Conservation (phyloP, 352 stramenopile genomes). For the Phytophthora vignae region DNA sequence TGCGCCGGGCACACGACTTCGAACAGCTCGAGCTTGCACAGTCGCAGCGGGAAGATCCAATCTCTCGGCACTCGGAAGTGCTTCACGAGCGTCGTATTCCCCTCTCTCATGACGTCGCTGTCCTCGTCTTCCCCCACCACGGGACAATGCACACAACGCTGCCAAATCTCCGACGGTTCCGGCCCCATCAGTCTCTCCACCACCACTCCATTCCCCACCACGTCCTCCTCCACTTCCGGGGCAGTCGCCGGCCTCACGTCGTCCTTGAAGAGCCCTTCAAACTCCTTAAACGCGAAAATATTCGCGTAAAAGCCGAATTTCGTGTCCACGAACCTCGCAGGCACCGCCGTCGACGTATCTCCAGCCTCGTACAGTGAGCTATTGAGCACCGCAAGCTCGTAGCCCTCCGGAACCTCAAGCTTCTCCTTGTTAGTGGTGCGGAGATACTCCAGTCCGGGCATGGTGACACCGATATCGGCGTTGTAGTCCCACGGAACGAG, state of each 20-base stretch:
- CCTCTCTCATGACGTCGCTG: conserved; percentile 1
- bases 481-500: conserved; percentile 66
- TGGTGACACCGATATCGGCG: conserved; percentile 51
- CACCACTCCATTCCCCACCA: conserved; percentile 36
- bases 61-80: conserved; percentile 54
- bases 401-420: conserved; percentile 43
- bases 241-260: conserved; percentile 25
- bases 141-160: conserved; percentile 49
- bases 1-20: conserved; percentile 59
- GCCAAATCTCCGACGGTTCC: conserved; percentile 42
- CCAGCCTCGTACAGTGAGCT: conserved; percentile 44
- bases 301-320: conserved; percentile 63
- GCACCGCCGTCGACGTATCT: conserved; percentile 36
- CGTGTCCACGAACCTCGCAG: conserved; percentile 56
- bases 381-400: conserved; percentile 54
- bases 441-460: conserved; percentile 29
- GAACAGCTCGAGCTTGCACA: conserved; percentile 50
- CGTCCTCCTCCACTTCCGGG: conserved; percentile 17
- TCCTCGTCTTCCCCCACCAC: conserved; percentile 23
- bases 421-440: conserved; percentile 20
- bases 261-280: conserved; percentile 43
- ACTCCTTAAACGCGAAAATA: conserved; percentile 54
- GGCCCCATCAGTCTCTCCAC: conserved; percentile 46
- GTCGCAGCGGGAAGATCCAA: conserved; percentile 63
- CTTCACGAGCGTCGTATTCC: conserved; percentile 24